Conservation (phyloP, 2,329 filamentous ascomycete genomes). For the Rhexocercosporidium sp. region DNA sequence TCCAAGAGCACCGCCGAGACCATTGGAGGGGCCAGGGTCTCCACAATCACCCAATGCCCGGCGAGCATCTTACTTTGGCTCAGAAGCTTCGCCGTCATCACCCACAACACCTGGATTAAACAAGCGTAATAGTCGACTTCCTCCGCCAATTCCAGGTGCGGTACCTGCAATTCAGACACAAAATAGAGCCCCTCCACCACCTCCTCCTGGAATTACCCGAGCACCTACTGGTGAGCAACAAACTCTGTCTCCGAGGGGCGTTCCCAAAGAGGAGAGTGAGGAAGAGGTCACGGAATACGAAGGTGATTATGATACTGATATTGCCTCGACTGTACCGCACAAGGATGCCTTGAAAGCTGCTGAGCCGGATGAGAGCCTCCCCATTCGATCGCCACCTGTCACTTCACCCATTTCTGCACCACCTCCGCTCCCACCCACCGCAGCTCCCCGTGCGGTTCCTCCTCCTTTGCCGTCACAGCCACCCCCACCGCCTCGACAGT, state of each 20-base stretch:
- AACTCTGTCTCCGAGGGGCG: conserved; percentile 50
- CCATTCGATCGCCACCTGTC: conserved; percentile 54
- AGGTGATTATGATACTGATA: conserved; percentile 97
- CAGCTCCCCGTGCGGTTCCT: conserved; percentile 64
- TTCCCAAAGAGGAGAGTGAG: conserved; percentile 64
- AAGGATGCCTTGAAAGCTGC: conserved; percentile 91
- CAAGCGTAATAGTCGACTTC: conserved; percentile 62
- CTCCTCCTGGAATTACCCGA: conserved; percentile 63
- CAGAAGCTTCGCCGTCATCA: conserved; percentile 39
- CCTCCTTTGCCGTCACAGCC: conserved; percentile 70
- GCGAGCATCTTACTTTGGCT: conserved; percentile 44
- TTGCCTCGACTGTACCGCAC: conserved; percentile 89
- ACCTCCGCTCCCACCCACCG: conserved; percentile 56
- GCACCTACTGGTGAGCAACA: conserved; percentile 64
- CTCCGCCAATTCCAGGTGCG: conserved; percentile 64
- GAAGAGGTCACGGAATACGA: conserved; percentile 93
- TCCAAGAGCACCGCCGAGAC: conserved; percentile 53
- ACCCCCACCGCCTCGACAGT: conserved; percentile 58
- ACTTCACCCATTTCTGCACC: conserved; percentile 50
- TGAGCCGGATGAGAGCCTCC: conserved; percentile 74
- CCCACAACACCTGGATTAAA: conserved; percentile 50
- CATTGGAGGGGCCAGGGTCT: conserved; percentile 46
- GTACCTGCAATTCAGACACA: conserved; percentile 53
- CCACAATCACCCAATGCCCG: conserved; percentile 50
- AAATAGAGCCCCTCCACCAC: conserved; percentile 69